Evolutionary conservation across 1,284 basidiomycete species (phyloP).

Genomic region (Trichosporon sp.): DNA sequence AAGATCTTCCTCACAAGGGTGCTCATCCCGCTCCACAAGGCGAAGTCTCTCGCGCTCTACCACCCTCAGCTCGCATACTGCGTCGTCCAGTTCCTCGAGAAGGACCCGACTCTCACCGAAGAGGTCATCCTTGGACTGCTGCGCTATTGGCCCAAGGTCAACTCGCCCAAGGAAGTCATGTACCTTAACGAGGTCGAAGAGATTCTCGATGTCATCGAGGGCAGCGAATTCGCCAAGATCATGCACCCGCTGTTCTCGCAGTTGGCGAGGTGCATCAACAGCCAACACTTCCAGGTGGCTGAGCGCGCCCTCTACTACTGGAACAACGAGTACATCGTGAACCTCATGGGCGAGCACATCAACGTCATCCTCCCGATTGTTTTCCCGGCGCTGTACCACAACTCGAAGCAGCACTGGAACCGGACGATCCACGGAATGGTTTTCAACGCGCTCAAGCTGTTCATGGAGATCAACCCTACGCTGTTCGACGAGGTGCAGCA

Average conservation of each 20-base stretch:
- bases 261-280: constrained; percentile 94
- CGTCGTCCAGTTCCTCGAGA: constrained; percentile 98
- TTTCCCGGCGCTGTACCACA: constrained; percentile 94
- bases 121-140: constrained; percentile 93
- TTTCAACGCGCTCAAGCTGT: constrained; percentile 95
- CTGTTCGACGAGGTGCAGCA: constrained; percentile 91
- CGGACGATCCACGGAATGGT: constrained; percentile 98
- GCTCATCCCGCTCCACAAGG: constrained; percentile 96
- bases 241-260: constrained; percentile 92
- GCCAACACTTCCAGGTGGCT: constrained; percentile 94
- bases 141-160: constrained; percentile 98
- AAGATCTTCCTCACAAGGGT: constrained; percentile 95
- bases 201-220: constrained; percentile 97
- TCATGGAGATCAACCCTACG: constrained; percentile 98
- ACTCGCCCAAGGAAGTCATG: constrained; percentile 99
- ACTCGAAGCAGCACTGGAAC: constrained; percentile 98
- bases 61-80: constrained; percentile 99
- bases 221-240: constrained; percentile 93
- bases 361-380: constrained; percentile 87
- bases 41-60: constrained; percentile 92
- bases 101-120: constrained; percentile 86
- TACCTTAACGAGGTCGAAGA: constrained; percentile 99
- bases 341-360: constrained; percentile 97
- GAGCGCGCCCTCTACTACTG: constrained; percentile 91
- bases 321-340: constrained; percentile 99